Percentiles rank a stretch among this genome's conserved stretches.
phyloP scores from a whole-genome alignment of 2,329 filamentous ascomycete genomes.

The Diplocarpon mali region DNA sequence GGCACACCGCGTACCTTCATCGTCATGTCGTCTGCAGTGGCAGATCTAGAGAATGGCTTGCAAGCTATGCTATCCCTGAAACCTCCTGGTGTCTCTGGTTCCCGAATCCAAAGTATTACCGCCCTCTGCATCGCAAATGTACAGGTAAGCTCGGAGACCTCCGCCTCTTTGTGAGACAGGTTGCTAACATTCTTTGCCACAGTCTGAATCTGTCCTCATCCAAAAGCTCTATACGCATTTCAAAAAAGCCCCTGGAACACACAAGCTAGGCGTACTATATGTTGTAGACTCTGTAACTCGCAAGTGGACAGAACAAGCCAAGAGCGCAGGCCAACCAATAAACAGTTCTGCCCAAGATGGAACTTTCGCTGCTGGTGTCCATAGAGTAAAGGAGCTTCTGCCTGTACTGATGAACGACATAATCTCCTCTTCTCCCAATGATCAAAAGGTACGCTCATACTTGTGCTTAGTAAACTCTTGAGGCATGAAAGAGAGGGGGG shows the following conservation, averaged over 20 bases:
- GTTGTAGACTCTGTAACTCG: conserved; percentile 99
- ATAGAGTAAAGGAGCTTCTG: conserved; percentile 92
- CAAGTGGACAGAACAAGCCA: conserved; percentile 96
- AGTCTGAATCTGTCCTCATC: conserved; percentile 92
- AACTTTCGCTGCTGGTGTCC: conserved; percentile 87
- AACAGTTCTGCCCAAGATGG: conserved; percentile 76
- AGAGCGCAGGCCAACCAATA: conserved; percentile 70
- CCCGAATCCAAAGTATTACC: conserved; percentile 81
- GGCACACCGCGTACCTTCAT: conserved; percentile 8
- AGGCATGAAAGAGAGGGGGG: conserved; percentile 20
- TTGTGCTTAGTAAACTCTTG: conserved; percentile 16
- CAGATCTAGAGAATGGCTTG: conserved; percentile 81
- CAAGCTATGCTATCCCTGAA: conserved; percentile 88
- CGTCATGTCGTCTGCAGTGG: conserved; percentile 71
- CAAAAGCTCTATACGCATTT: conserved; percentile 96
- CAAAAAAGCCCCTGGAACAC: conserved; percentile 85
- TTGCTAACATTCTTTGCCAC: conserved; percentile 13
- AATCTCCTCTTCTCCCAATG: conserved; percentile 72
- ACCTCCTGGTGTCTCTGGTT: conserved; percentile 86
- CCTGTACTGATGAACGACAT: conserved; percentile 94
- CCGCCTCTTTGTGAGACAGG: background rate
- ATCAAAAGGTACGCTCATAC: conserved; percentile 80
- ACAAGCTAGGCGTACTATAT: conserved; percentile 98
- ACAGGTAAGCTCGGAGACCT: conserved; percentile 53
- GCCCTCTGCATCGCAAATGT: conserved; percentile 79